Evolutionary conservation across 257 asterid species (phyloP).

Genomic region (Cordia subcordata): DNA sequence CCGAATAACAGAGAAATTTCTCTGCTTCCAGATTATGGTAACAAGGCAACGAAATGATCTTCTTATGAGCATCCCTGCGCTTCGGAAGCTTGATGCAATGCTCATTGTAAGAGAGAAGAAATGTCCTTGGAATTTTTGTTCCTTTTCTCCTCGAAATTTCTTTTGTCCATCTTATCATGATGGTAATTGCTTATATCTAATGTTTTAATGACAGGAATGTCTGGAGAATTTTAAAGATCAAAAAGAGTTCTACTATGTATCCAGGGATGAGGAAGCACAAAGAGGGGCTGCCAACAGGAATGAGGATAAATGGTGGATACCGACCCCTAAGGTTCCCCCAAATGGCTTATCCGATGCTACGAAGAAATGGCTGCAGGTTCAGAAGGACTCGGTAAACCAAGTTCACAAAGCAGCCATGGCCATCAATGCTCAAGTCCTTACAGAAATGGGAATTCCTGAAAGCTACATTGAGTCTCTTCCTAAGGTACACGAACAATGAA

Average conservation of each 20-base stretch:
- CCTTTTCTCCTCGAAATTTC: background rate
- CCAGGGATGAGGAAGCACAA: conserved; percentile 39
- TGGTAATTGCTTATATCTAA: background rate
- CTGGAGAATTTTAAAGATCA: conserved; percentile 76
- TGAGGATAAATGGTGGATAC: conserved; percentile 94
- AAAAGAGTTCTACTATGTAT: conserved; percentile 54
- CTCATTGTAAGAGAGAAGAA: conserved; percentile 56
- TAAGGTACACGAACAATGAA: conserved; percentile 42
- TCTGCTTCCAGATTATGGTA: conserved; percentile 52
- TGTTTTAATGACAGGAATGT: conserved; percentile 59
- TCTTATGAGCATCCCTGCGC: conserved; percentile 77
- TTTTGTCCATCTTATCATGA: background rate
- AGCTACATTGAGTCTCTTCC: conserved; percentile 84
- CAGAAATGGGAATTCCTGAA: conserved; percentile 80
- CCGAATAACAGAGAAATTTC: too few species aligned
- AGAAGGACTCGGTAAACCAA: conserved; percentile 82
- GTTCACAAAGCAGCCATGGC: conserved; percentile 94
- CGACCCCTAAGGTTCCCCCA: conserved; percentile 70
- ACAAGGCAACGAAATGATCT: conserved; percentile 74
- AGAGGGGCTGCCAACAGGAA: conserved; percentile 25
- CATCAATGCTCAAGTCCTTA: conserved; percentile 64
- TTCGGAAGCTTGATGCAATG: conserved; percentile 75
- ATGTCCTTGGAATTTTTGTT: background rate
- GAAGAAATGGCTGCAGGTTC: conserved; percentile 67
- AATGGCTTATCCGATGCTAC: conserved; percentile 64